A percentile compares a stretch with the other conserved stretches of the same genome.
Evolutionary conservation across 768 basidiomycete genomes (phyloP).

Genomic region (Lentinus tigrinus): DNA sequence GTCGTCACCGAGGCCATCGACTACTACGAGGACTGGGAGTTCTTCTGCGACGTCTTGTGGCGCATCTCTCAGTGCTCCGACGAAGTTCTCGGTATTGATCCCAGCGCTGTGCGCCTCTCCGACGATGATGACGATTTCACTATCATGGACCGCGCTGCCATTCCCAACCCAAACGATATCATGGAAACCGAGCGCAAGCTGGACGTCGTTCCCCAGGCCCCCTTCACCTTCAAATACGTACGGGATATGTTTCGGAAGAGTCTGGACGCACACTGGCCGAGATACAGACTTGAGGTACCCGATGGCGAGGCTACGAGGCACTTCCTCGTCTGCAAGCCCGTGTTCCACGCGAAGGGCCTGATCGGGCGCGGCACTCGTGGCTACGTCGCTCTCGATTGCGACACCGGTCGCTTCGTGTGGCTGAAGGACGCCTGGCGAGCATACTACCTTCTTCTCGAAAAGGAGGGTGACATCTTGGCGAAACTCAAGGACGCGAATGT

Average conservation of each 20-base stretch:
- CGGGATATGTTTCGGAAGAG: constrained; percentile 1
- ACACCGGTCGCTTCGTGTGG: not conserved
- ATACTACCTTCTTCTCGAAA: not conserved
- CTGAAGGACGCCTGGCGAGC: constrained; percentile 11
- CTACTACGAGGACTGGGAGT: constrained; percentile 3
- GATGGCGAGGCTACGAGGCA: not conserved
- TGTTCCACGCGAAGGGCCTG: not conserved
- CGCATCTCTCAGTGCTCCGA: not conserved
- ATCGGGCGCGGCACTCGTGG: constrained; percentile 14
- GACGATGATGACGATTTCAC: not conserved
- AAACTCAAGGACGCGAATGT: not conserved
- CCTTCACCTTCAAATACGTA: not conserved
- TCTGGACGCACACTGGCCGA: not conserved
- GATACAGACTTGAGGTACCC: constrained; percentile 1
- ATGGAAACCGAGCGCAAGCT: not conserved
- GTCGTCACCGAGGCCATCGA: constrained; percentile 1
- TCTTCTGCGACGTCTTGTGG: constrained; percentile 7
- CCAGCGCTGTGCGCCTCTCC: not conserved
- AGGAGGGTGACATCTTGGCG: not conserved
- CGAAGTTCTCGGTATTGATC: constrained; percentile 4
- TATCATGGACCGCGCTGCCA: not conserved
- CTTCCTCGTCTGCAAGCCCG: constrained; percentile 9
- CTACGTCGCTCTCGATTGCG: constrained; percentile 12
- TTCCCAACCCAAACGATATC: not conserved
- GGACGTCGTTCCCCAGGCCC: not conserved